phyloP scores from a whole-genome alignment of 1,139 yeast genomes.

The Diutina sp. region DNA sequence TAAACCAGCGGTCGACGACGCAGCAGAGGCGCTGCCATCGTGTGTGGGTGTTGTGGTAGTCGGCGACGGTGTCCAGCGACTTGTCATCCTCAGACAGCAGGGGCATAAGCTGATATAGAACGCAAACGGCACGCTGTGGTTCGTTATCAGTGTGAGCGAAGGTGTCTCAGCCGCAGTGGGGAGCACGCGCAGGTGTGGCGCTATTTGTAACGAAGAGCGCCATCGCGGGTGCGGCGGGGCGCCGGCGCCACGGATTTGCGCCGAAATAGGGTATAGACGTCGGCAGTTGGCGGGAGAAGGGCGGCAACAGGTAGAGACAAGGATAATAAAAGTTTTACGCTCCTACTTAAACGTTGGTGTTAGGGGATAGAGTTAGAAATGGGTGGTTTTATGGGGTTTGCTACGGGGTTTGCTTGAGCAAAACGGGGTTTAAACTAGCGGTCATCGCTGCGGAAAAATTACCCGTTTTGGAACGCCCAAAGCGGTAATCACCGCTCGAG shows the following conservation, averaged over 20 bases:
- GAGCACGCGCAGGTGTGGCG: background rate
- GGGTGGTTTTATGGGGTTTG: background rate
- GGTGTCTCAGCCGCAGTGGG: background rate
- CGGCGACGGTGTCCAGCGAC: background rate
- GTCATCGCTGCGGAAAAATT: background rate
- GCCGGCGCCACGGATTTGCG: background rate
- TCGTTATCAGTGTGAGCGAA: no score
- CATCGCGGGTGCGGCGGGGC: background rate
- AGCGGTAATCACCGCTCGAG: background rate
- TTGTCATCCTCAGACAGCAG: background rate
- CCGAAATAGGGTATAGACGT: background rate
- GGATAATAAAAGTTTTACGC: no score
- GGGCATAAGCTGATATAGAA: background rate
- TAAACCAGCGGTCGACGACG: conserved; percentile 4
- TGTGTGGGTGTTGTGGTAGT: background rate
- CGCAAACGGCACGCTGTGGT: no score
- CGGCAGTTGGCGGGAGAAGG: no score
- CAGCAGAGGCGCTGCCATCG: background rate
- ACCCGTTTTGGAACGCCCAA: background rate
- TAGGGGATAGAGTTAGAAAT: background rate
- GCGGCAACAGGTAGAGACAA: no score
- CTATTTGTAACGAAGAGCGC: background rate
- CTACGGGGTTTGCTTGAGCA: background rate
- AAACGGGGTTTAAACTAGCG: background rate
- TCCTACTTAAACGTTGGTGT: no score